Evolutionary conservation across 176 grass and related monocot genomes (phyloP), one percentile per base, ranked within the genome.

Genomic region (Avena sativa): DNA sequence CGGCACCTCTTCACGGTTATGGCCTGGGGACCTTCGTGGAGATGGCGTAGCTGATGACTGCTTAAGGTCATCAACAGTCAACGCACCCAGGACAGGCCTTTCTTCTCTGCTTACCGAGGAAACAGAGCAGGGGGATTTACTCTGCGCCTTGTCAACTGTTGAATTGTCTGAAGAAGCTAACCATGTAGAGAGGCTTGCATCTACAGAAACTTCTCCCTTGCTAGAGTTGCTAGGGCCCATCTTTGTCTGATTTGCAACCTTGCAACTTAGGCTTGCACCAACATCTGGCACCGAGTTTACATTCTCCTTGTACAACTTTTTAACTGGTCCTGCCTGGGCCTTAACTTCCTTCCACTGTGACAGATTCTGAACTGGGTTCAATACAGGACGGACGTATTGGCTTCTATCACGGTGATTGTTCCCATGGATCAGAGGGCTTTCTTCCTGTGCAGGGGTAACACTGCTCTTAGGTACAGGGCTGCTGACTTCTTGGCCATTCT

Each of bases 151-250:
- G 50, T 91, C 89, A 70, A 89, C 66, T 28, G 81, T 79, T 47
- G 83, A 86, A 75, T 85, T 88, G n/a, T 83, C 85, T 23, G 90
- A 86, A 21, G 93, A 91, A 60, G 53, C 67, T 50, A 98, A 62
- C 96, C 96, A 96, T 6, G 87, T 94, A 17, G 90, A 98, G 69
- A 98, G 93, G 91, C 96, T 98, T n/a, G 92, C 86, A 20, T 96
- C 92, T 20, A 98, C 87, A 44, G 92, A 87, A 70, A 91, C 71
- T 57, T 96, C 93, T 47, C 89, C 84, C 30, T 93, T 86, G 72
- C 70, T 79, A 17, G 70, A 78, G 16, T 52, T 50, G 51, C 34
- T 43, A 71, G 26, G 52, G 10, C 44, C 38, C 38, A 61, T 81
- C 14, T 81, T 90, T 30, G 10, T 56, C 21, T 86, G 79, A 17